These are phyloP conservation scores for Daldinia grandis DNA, from an alignment of 495 filamentous ascomycete genomes.

Conservation along the genomic window DNA sequence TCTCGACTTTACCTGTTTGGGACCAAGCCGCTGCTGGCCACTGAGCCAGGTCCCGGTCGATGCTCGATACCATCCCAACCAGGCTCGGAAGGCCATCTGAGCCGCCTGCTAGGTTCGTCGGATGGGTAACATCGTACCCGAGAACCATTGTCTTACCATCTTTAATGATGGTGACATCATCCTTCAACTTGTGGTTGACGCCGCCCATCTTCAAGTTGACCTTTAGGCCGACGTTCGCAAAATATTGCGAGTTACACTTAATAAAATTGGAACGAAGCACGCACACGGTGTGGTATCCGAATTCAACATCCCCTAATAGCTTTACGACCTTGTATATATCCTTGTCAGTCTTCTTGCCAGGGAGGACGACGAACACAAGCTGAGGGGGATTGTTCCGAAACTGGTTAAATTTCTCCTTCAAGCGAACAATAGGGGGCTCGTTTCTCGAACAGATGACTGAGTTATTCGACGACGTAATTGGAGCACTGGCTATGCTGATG, in stretches of 20 bases:
- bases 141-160: constrained; percentile 75
- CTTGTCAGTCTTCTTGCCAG: constrained; percentile 53
- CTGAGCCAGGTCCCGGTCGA: constrained; percentile 68
- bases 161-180: constrained; percentile 62
- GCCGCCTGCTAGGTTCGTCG: constrained; percentile 71
- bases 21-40: constrained; percentile 72
- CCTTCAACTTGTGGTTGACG: constrained; percentile 69
- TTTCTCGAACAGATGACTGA: background rate
- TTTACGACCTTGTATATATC: constrained; percentile 74
- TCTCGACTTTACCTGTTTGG: constrained; percentile 64
- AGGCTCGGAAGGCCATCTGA: constrained; percentile 68
- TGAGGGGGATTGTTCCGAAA: constrained; percentile 42
- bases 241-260: constrained; percentile 59
- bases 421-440: background rate
- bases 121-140: constrained; percentile 90
- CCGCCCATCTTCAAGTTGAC: constrained; percentile 90
- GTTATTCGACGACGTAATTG: background rate
- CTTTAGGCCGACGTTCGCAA: constrained; percentile 80
- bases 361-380: constrained; percentile 73
- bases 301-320: constrained; percentile 66
- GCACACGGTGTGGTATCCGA: constrained; percentile 73
- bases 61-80: constrained; percentile 76
- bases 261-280: constrained; percentile 62
- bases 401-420: constrained; percentile 33
- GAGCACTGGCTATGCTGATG: constrained; percentile 38